Conservation (phyloP, 495 filamentous ascomycete species). For the Pyrenula massariospora region DNA sequence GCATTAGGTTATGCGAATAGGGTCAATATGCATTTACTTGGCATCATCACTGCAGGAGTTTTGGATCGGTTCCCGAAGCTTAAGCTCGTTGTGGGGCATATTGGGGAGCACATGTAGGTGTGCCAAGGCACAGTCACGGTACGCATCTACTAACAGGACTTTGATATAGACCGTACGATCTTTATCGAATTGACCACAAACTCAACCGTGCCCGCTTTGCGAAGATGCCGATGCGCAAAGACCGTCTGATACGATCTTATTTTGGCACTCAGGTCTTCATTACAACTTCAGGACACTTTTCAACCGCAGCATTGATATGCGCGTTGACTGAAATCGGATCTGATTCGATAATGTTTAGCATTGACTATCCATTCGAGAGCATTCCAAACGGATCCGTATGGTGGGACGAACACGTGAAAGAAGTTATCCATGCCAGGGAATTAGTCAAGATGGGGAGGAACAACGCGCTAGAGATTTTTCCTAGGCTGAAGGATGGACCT, state of each 20-base stretch:
- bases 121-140: too few species aligned
- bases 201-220: conserved; percentile 34
- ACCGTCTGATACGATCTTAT: conserved; percentile 36
- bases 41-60: conserved; percentile 41
- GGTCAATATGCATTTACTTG: conserved; percentile 35
- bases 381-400: conserved; percentile 41
- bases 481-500: conserved; percentile 17
- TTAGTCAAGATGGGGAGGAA: conserved; percentile 37
- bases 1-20: conserved; percentile 35
- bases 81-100: conserved; percentile 54
- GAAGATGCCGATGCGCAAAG: neutral
- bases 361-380: conserved; percentile 42
- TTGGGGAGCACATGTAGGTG: conserved; percentile 47
- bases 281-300: conserved; percentile 52
- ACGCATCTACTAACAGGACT: conserved; percentile 27
- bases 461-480: conserved; percentile 43
- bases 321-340: conserved; percentile 31
- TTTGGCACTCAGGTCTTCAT: conserved; percentile 53
- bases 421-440: conserved; percentile 21
- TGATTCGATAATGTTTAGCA: conserved; percentile 34
- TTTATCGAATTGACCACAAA: conserved; percentile 52
- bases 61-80: conserved; percentile 38
- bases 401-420: conserved; percentile 35
- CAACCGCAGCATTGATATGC: conserved; percentile 38
- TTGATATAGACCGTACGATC: conserved; percentile 35